Percentiles rank a stretch among this genome's conserved stretches.
Evolutionary conservation across 768 basidiomycete genomes (phyloP).

Genomic region (Kwoniella pini): DNA sequence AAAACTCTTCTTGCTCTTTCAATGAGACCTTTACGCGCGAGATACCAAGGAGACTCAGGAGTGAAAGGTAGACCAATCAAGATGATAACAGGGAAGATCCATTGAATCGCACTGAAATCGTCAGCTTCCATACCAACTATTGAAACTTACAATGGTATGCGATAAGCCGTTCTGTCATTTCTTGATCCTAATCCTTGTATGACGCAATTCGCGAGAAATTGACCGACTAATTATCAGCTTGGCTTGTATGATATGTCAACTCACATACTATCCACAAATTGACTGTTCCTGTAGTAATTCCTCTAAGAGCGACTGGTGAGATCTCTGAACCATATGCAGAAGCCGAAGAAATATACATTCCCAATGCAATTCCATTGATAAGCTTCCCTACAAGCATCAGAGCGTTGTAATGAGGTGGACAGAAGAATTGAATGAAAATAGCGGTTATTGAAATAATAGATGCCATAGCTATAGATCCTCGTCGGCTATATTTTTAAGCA

Average conservation of each 20-base stretch:
- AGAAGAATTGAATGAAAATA: constrained; percentile 32
- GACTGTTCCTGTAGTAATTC: constrained; percentile 18
- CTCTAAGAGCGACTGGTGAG: constrained; percentile 17
- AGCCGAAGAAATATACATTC: constrained; percentile 18
- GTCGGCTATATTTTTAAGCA: too few species aligned
- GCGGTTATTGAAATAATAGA: constrained; percentile 17
- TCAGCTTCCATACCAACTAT: background rate
- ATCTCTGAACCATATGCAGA: constrained; percentile 20
- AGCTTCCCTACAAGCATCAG: constrained; percentile 20
- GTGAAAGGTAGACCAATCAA: constrained; percentile 15
- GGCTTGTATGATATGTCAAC: background rate
- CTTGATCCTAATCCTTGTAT: constrained; percentile 11
- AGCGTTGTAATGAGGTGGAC: constrained; percentile 17
- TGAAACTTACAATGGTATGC: constrained; percentile 11
- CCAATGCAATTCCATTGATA: constrained; percentile 22
- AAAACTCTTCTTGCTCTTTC: constrained; percentile 9
- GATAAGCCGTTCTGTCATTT: constrained; percentile 8
- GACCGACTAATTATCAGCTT: constrained; percentile 2
- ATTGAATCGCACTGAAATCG: constrained; percentile 15
- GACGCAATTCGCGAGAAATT: constrained; percentile 5
- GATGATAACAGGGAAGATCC: constrained; percentile 19
- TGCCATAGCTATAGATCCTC: constrained; percentile 14
- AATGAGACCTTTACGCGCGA: constrained; percentile 6
- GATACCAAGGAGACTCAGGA: constrained; percentile 24
- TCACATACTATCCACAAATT: constrained; percentile 18